Percentiles rank a stretch among this genome's conserved stretches.
phyloP scores from a whole-genome alignment of 1,284 basidiomycete genomes.

The Mycena sp. region DNA sequence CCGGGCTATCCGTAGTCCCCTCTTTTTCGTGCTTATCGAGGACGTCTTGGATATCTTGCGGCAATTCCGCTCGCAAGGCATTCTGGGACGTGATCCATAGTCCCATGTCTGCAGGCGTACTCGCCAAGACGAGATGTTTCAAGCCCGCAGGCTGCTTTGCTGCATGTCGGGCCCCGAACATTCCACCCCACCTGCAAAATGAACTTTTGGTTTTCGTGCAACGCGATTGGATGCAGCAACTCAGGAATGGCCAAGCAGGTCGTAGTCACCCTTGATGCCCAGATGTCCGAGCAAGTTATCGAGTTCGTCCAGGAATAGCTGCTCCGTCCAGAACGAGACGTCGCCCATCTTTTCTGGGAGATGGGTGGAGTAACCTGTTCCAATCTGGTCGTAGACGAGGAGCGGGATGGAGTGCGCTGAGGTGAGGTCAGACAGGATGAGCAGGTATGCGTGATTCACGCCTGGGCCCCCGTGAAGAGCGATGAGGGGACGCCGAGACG shows the following conservation, averaged over 20 bases:
- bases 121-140: slow-evolving; percentile 45
- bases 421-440: slow-evolving; percentile 47
- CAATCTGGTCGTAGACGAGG: slow-evolving; percentile 63
- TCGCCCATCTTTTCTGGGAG: slow-evolving; percentile 47
- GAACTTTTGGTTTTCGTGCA: slow-evolving; percentile 45
- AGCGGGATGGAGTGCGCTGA: slow-evolving; percentile 44
- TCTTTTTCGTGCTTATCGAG: slow-evolving; percentile 55
- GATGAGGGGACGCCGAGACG: slow-evolving; percentile 42
- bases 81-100: slow-evolving; percentile 46
- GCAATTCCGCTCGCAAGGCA: slow-evolving; percentile 46
- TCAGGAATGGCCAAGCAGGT: slow-evolving; percentile 58
- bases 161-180: slow-evolving; percentile 50
- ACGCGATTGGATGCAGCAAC: slow-evolving; percentile 37
- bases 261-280: slow-evolving; percentile 42
- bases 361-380: slow-evolving; percentile 55
- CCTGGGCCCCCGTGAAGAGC: slow-evolving; percentile 54
- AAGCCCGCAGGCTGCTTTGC: slow-evolving; percentile 44
- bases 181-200: slow-evolving; percentile 52
- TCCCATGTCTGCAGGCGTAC: slow-evolving; percentile 47
- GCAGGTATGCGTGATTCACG: slow-evolving; percentile 51
- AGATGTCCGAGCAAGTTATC: slow-evolving; percentile 53
- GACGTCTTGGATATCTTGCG: slow-evolving; percentile 52
- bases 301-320: slow-evolving; percentile 60
- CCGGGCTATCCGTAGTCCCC: slow-evolving; percentile 50
- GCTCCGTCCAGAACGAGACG: slow-evolving; percentile 54